phyloP scores from a whole-genome alignment of 2,329 filamentous ascomycete species.

The Colletotrichum sp. region DNA sequence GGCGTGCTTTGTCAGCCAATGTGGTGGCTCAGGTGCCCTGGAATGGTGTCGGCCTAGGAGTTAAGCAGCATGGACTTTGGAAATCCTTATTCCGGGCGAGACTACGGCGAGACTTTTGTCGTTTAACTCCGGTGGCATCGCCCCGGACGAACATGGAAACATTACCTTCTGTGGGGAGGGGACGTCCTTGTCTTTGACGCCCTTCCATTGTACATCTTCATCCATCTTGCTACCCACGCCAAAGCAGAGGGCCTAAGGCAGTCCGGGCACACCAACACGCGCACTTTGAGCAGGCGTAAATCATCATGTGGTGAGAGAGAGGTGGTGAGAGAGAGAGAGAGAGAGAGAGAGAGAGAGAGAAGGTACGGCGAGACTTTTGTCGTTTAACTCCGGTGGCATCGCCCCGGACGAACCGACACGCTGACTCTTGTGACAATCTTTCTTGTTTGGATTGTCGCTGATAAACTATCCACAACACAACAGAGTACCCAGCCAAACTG shows the following conservation, averaged over 20 bases:
- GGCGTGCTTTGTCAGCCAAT: neutral
- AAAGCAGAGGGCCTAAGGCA: neutral
- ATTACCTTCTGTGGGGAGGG: neutral
- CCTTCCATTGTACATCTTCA: neutral
- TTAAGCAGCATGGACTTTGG: neutral
- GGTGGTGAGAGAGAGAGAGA: too few relatives aligned
- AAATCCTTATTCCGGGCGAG: neutral
- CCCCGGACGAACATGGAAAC: neutral
- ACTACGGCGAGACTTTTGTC: neutral
- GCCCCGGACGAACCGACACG: too few relatives aligned
- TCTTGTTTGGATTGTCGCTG: neutral
- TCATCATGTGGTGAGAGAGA: neutral
- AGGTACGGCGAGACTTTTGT: too few relatives aligned
- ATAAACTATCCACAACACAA: neutral
- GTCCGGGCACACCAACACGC: neutral
- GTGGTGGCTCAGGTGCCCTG: neutral
- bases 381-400: too few relatives aligned
- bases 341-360: too few relatives aligned
- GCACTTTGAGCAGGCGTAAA: neutral
- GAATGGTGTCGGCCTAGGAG: neutral
- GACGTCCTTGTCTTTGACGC: neutral
- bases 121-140: neutral
- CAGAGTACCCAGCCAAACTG: neutral
- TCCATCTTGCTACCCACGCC: neutral
- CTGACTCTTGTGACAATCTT: neutral